Evolutionary conservation across 345 rosid genomes (phyloP), one percentile per base, ranked within the genome.

Genomic region (Gossypium mustelinum): DNA sequence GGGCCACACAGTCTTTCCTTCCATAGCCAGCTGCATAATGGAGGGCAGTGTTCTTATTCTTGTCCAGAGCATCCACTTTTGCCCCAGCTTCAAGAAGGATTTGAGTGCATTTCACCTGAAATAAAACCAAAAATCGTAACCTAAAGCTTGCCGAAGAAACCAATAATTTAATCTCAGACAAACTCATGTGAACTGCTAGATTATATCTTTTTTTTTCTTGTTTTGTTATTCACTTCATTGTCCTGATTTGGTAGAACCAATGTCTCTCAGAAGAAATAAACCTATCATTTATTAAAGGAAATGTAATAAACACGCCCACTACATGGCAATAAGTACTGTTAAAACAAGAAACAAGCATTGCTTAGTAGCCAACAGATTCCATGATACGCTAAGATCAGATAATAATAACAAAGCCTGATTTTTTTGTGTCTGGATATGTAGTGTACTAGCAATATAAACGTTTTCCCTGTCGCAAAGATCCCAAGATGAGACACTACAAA

Each of bases 21-120:
- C 98, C 98, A 77, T 94, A 94, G 68, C 99, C 99, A 73, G 99
- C 97, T 13, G 99, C 95, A 55, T 94, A 94, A 77, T 94, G 99
- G 57, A 94, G 92, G 9, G 98, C 97, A 3, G 99, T 94, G 83
- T 94, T 94, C 85, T 93, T 94, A 80, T 94, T 94, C 80, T 91
- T 94, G 82, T 94, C 99, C 78, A 94, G 77, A 5, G 99, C 98
- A 74, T 95, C 92, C 73, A 95, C 96, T 62, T 75, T 80, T n/a
- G 97, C 96, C 77, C 97, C 98, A 52, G 89, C 93, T 80, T 95
- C 97, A 25, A 95, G 82, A 76, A 95, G 96, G 76, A 91, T 78
- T 81, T 88, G 96, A 75, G 98, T 92, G 79, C 97, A 93, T 81
- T 88, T 88, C 68, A 86, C 84, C 99, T 95, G 88, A 56, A 79